These are phyloP conservation scores for Raffaelea albimanens DNA, from an alignment of 2,329 filamentous ascomycete genomes.

Conservation along the genomic window DNA sequence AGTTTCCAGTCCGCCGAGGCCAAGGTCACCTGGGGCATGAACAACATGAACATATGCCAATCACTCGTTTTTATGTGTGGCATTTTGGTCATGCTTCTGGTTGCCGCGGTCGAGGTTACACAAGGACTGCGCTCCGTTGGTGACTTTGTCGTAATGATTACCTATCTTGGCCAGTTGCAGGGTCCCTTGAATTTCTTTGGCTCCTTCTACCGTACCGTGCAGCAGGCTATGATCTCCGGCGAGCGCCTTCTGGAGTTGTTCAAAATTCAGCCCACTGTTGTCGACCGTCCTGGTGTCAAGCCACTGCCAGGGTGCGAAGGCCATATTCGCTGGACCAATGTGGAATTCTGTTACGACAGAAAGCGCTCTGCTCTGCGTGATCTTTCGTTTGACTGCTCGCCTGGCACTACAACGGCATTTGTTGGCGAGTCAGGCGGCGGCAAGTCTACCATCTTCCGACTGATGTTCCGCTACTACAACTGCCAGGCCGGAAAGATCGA, in stretches of 20 bases:
- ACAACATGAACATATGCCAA: conserved; percentile 73
- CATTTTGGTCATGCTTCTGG: conserved; percentile 60
- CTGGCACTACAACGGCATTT: conserved; percentile 89
- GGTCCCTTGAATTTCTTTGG: conserved; percentile 81
- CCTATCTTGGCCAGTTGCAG: conserved; percentile 72
- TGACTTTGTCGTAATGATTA: conserved; percentile 63
- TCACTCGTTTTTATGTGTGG: conserved; percentile 73
- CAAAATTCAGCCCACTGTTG: conserved; percentile 87
- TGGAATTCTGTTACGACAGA: conserved; percentile 82
- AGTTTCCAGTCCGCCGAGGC: conserved; percentile 68
- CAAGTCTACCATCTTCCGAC: conserved; percentile 91
- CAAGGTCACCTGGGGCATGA: conserved; percentile 66
- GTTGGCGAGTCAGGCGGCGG: conserved; percentile 95
- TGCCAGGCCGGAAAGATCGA: conserved; percentile 68
- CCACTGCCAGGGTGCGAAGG: conserved; percentile 62
- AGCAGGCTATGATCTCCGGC: conserved; percentile 94
- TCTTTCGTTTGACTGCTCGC: conserved; percentile 73
- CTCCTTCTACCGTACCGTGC: conserved; percentile 91
- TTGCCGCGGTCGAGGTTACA: conserved; percentile 69
- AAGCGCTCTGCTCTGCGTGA: conserved; percentile 78
- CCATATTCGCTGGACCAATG: conserved; percentile 77
- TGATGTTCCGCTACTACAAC: conserved; percentile 96
- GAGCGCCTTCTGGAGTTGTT: conserved; percentile 93
- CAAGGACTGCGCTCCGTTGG: conserved; percentile 56
- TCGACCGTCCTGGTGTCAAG: conserved; percentile 60